Conservation (phyloP, 306 rosid genomes). For the Begonia fuchsioides region DNA sequence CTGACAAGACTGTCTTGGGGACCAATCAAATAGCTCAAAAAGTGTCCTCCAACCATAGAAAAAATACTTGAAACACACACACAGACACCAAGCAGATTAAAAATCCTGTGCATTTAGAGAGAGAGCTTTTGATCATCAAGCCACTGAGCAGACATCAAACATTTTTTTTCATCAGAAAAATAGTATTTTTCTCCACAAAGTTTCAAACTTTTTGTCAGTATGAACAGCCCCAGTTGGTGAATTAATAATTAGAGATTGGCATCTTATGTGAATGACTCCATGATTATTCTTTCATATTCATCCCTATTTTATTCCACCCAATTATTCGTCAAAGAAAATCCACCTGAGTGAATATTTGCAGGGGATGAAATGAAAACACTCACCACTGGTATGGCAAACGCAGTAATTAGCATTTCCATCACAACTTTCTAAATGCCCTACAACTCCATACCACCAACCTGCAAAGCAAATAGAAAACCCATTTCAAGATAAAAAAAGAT, state of each 20-base stretch:
- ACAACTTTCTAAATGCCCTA: constrained; percentile 87
- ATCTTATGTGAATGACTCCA: background rate
- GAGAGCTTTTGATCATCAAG: no score
- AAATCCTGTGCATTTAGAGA: no score
- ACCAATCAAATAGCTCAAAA: constrained; percentile 37
- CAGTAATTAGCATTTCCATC: constrained; percentile 62
- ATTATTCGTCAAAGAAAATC: background rate
- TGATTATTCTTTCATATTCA: background rate
- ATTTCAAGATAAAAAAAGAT: constrained; percentile 4
- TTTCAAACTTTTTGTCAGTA: no score
- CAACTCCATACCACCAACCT: constrained; percentile 99
- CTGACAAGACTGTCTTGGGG: constrained; percentile 56
- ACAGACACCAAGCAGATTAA: background rate
- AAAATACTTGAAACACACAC: constrained; percentile 5
- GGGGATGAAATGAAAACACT: constrained; percentile 25
- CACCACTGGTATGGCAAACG: constrained; percentile 60
- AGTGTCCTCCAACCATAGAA: constrained; percentile 43
- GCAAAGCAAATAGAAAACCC: constrained; percentile 24
- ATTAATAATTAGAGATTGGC: background rate
- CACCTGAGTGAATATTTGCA: constrained; percentile 1
- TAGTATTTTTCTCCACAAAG: no score
- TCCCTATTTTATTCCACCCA: background rate
- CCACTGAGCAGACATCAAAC: no score
- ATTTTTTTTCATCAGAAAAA: no score
- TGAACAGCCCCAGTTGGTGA: background rate